phyloP scores from a whole-genome alignment of 1,139 yeast species.

The Zygosaccharomyces pseudobailii region DNA sequence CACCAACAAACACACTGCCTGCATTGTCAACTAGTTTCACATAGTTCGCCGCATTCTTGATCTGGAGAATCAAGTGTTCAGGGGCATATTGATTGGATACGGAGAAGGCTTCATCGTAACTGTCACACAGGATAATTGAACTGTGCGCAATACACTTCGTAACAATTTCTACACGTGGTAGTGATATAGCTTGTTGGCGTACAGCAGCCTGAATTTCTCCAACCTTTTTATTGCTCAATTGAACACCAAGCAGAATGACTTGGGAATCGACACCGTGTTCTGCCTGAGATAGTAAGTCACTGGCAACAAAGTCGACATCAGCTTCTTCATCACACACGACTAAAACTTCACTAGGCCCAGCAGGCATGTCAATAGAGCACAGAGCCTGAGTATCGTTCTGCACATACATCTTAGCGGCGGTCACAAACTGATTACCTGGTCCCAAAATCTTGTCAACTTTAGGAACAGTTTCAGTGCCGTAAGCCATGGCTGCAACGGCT shows the following conservation, averaged over 20 bases:
- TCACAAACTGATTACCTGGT: slow-evolving; percentile 98
- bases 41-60: slow-evolving; percentile 66
- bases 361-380: slow-evolving; percentile 98
- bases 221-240: slow-evolving; percentile 54
- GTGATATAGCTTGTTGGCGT: slow-evolving; percentile 71
- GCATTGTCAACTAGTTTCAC: slow-evolving; percentile 82
- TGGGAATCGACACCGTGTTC: slow-evolving; percentile 99
- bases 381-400: slow-evolving; percentile 93
- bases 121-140: slow-evolving; percentile 62
- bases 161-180: slow-evolving; percentile 92
- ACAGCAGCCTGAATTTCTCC: slow-evolving; percentile 74
- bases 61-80: slow-evolving; percentile 91
- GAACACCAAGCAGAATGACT: slow-evolving; percentile 85
- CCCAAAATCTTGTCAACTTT: slow-evolving; percentile 97
- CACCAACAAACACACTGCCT: slow-evolving; percentile 94
- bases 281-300: slow-evolving; percentile 93
- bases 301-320: slow-evolving; percentile 92
- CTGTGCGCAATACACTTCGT: slow-evolving; percentile 91
- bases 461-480: slow-evolving; percentile 88
- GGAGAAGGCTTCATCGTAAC: slow-evolving; percentile 71
- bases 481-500: slow-evolving; percentile 98
- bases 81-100: slow-evolving; percentile 92
- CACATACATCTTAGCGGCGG: slow-evolving; percentile 97
- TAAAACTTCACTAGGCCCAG: slow-evolving; percentile 97
- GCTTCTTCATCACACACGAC: slow-evolving; percentile 85